Evolutionary conservation across 176 grass and related monocot genomes (phyloP), one percentile per base, ranked within the genome.

Genomic region (Aechmea fasciata): DNA sequence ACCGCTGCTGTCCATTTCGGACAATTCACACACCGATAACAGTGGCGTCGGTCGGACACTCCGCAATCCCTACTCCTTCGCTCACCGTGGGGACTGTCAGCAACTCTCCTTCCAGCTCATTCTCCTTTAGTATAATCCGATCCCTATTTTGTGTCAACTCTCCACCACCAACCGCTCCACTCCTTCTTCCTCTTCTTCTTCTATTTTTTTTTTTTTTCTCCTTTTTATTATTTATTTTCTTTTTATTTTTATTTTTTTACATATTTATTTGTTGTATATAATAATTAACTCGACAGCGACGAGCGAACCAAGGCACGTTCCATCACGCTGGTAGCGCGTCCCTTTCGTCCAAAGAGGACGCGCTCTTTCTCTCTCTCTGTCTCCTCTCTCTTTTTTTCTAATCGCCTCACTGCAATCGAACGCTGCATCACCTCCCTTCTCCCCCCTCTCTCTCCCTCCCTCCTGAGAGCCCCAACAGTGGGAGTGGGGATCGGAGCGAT

Each of bases 251-350:
- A 4, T 1, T 6, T 41, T 41, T 41, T 6, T 41, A 41, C 33
- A 41, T 3, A 41, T 41, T 41, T 41, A 41, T 41, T 41, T 41
- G 33, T 33, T 5, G 3, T 5, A 33, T 41, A 41, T 41, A 41
- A 41, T 41, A 41, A 41, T 41, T 41, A 41, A 1, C 17, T 61
- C 55, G 17, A 17, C 15, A 61, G 20, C 55, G 55, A 61, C 55
- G n/a, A 61, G 17, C 55, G 20, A 61, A 61, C 55, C 55, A 61
- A 61, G 15, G 55, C 55, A 61, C 55, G 55, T 61, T 61, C 55
- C 55, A 9, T 61, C 55, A 22, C 55, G 15, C 15, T 22, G 17
- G 55, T 61, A 61, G 14, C 55, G 14, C 55, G 55, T 61, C 55
- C 17, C 55, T 61, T 61, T 61, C 55, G 7, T 41, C 0, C 33